Percentiles rank a stretch among this genome's conserved stretches.
phyloP scores from a whole-genome alignment of 306 rosid species.

The Fagus crenata region DNA sequence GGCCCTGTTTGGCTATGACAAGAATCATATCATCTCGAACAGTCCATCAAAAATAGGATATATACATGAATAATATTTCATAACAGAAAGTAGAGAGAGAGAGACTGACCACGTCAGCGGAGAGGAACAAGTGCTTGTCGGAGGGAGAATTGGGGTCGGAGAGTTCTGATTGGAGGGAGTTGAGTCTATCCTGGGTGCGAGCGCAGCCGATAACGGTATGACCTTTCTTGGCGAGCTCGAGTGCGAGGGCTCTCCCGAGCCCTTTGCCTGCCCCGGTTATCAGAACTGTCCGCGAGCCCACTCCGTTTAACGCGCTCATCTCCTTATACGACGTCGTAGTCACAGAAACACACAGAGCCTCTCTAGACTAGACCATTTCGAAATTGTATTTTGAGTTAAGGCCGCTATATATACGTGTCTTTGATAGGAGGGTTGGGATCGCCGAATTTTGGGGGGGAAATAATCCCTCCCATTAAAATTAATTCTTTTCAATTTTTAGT shows the following conservation, averaged over 20 bases:
- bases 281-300: constrained; percentile 43
- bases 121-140: constrained; percentile 51
- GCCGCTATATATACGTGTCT: no score
- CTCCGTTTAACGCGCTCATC: constrained; percentile 15
- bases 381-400: no score
- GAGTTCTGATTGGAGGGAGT: constrained; percentile 56
- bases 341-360: not conserved
- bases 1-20: no score
- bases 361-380: no score
- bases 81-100: not conserved
- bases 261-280: constrained; percentile 84
- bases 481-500: no score
- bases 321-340: constrained; percentile 1
- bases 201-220: constrained; percentile 77
- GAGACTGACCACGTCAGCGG: constrained; percentile 52
- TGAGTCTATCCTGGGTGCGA: constrained; percentile 67
- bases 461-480: no score
- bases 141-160: constrained; percentile 13
- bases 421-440: no score
- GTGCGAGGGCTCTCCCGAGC: constrained; percentile 69
- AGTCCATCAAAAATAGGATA: not conserved
- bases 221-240: constrained; percentile 68
- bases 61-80: not conserved
- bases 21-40: no score
- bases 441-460: no score